Evolutionary conservation across 108 stramenopile species (phyloP).

Genomic region (Cyclotella distinguenda): DNA sequence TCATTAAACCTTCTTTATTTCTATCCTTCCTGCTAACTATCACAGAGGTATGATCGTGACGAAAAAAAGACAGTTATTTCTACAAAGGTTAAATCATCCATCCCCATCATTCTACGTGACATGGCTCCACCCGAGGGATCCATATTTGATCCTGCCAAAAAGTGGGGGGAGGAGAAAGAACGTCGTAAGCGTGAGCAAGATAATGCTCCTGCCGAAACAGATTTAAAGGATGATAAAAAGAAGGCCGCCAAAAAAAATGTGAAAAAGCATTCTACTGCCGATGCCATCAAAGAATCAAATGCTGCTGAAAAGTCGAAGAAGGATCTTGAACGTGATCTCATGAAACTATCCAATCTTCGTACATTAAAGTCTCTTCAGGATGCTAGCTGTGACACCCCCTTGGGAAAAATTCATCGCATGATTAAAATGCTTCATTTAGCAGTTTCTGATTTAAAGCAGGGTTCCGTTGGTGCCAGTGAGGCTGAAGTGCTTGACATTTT

Average conservation of each 20-base stretch:
- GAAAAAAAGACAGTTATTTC: slow-evolving; percentile 61
- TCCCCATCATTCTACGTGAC: slow-evolving; percentile 90
- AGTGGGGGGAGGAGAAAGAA: slow-evolving; percentile 88
- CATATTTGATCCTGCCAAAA: slow-evolving; percentile 82
- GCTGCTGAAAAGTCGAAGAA: slow-evolving; percentile 83
- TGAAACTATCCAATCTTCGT: slow-evolving; percentile 88
- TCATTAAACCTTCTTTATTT: background rate
- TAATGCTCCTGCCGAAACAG: slow-evolving; percentile 25
- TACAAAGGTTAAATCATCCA: slow-evolving; percentile 78
- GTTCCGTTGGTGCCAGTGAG: slow-evolving; percentile 69
- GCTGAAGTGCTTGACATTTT: slow-evolving; percentile 93
- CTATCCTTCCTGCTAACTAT: background rate
- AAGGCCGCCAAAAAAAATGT: slow-evolving; percentile 58
- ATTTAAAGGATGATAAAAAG: slow-evolving; percentile 51
- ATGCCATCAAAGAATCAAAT: slow-evolving; percentile 90
- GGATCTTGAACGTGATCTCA: slow-evolving; percentile 82
- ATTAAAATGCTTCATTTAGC: slow-evolving; percentile 93
- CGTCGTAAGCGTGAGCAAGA: slow-evolving; percentile 54
- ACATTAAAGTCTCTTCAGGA: slow-evolving; percentile 88
- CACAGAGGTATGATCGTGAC: slow-evolving; percentile 77
- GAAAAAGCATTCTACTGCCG: slow-evolving; percentile 80
- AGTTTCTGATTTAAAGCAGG: slow-evolving; percentile 72
- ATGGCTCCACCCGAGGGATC: slow-evolving; percentile 91
- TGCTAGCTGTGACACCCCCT: slow-evolving; percentile 83
- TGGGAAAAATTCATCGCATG: slow-evolving; percentile 95